These are phyloP conservation scores for Ophiognomonia clavigignenti-juglandacearum DNA, from an alignment of 2,329 filamentous ascomycete species.

Conservation along the genomic window DNA sequence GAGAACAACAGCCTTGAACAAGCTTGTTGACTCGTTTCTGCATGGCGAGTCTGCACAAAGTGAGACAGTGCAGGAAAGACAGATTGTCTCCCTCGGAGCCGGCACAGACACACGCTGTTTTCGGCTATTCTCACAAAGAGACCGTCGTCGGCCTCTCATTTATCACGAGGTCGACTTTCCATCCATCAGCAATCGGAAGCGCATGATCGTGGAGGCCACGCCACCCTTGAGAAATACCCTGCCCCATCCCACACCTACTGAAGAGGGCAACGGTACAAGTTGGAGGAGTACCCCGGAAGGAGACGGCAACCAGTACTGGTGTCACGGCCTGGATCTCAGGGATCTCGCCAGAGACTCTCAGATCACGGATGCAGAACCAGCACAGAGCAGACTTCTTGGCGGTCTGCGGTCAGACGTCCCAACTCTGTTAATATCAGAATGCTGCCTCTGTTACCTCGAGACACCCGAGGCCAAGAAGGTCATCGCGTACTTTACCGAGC, in stretches of 20 bases:
- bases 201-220: conserved; percentile 45
- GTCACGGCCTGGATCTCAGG: conserved; percentile 68
- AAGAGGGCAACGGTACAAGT: conserved; percentile 14
- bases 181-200: conserved; percentile 64
- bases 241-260: conserved; percentile 21
- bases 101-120: conserved; percentile 91
- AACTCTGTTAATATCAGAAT: conserved; percentile 87
- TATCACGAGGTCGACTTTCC: conserved; percentile 96
- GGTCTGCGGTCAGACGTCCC: conserved; percentile 54
- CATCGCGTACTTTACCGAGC: conserved; percentile 57
- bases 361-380: conserved; percentile 8
- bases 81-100: conserved; percentile 89
- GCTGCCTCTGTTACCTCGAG: conserved; percentile 86
- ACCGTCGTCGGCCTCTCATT: conserved; percentile 39
- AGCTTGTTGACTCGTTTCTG: conserved; percentile 69
- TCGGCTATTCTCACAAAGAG: conserved; percentile 54
- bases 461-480: conserved; percentile 59
- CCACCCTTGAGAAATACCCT: conserved; percentile 36
- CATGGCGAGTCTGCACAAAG: conserved; percentile 24
- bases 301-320: conserved; percentile 41
- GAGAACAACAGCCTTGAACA: conserved; percentile 77
- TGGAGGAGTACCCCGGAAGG: conserved; percentile 38
- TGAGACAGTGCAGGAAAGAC: conserved; percentile 39
- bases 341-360: conserved; percentile 35
- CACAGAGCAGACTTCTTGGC: conserved; percentile 12